Base-by-base conservation (phyloP, 176 grass and related monocot species). In the Cymbopogon citratus region DNA sequence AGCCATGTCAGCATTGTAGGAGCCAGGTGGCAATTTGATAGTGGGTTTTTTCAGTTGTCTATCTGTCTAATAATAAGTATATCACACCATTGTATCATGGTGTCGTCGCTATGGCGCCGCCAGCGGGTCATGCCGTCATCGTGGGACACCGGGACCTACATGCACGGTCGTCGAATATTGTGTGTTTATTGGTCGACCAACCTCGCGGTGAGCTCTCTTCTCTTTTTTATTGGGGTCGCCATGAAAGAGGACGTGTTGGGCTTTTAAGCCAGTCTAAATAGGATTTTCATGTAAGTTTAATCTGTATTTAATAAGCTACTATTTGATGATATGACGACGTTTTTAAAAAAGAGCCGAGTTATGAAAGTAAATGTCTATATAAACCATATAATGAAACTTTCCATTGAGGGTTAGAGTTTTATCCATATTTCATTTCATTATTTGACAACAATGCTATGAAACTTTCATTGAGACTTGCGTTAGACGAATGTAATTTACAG, bases 91-190 rank as follows among this genome's bases (percentile, higher is more conserved):
- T 60, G 56, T 57, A 23, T 23, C 52, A 57, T 0, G 0, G 2
- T 57, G 52, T 23, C 52, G 19, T 9, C 2, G 19, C 7, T 54
- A 8, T 0, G 0, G 1, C 19, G 2, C 7, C 19, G 2, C 7
- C 52, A 10, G 1, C 2, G 5, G 52, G 19, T 11, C 52, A 10
- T 57, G 21, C 9, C 52, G 10, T 57, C 52, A 57, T 23, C 1
- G 0, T 23, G 52, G 52, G 21, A 0, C 52, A 7, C 52, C 9
- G 1, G 19, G 0, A n/a, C n/a, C n/a, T n/a, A n/a, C n/a, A n/a
- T n/a, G 7, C 3, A 2, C 19, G 7, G 9, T 56, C 6, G 19
- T 9, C 52, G 52, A 57, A 57, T 57, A 4, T 0, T 21, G 8
- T 57, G 52, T 1, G 21, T 0, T 0, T n/a, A 1, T n/a, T 56